Evolutionary conservation across 441 rosid species (phyloP).

Genomic region (Erodium chrysanthum): DNA sequence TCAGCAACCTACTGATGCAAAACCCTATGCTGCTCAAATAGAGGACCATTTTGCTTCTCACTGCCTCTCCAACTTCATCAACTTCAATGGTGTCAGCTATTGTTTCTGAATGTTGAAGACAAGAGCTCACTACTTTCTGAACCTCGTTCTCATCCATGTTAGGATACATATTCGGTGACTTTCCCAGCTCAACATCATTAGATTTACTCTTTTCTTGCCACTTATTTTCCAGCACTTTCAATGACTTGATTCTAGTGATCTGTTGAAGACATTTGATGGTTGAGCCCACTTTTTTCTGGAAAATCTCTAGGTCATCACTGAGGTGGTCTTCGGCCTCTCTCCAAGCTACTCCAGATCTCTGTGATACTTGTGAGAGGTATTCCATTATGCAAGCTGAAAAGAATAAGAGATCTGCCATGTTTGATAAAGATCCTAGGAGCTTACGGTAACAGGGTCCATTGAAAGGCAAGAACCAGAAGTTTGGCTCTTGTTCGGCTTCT

Average conservation of each 20-base stretch:
- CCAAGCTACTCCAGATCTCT: not conserved
- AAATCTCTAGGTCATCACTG: conserved; percentile 30
- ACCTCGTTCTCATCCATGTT: conserved; percentile 24
- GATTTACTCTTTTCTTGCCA: conserved; percentile 30
- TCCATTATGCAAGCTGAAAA: conserved; percentile 21
- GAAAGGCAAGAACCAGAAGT: conserved; percentile 50
- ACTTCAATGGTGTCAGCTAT: conserved; percentile 18
- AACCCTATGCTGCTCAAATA: conserved; percentile 41
- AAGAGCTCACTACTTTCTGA: conserved; percentile 19
- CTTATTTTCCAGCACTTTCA: conserved; percentile 22
- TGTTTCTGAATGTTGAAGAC: conserved; percentile 27
- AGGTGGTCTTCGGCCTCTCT: not conserved
- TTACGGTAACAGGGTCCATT: conserved; percentile 28
- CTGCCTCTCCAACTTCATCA: conserved; percentile 28
- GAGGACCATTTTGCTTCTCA: conserved; percentile 34
- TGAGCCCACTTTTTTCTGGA: conserved; percentile 29
- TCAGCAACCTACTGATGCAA: conserved; percentile 44
- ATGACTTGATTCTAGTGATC: conserved; percentile 25
- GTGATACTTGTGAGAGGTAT: not conserved
- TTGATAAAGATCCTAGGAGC: conserved; percentile 34
- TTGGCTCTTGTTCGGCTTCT: conserved; percentile 58
- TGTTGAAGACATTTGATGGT: conserved; percentile 37
- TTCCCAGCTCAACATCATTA: conserved; percentile 41
- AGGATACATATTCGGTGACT: conserved; percentile 16
- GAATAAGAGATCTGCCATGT: conserved; percentile 34